Evolutionary conservation across 108 stramenopile species (phyloP), one percentile per base, ranked within the genome.

Genomic region (Nitzschia sp.): DNA sequence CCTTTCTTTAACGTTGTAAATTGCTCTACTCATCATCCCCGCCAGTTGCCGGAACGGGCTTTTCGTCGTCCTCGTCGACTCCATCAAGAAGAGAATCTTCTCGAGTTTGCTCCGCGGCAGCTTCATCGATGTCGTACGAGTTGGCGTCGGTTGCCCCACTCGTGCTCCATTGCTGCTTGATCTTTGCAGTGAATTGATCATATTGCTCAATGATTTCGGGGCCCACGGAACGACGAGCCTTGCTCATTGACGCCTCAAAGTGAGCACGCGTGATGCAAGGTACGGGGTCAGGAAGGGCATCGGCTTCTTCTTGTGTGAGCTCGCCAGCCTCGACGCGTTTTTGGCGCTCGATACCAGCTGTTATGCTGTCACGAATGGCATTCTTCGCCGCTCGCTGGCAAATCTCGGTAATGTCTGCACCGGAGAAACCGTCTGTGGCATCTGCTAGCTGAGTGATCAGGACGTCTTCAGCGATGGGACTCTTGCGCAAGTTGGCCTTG

Each of bases 351-450:
- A 91, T 91, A 38, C 82, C 96, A 0, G 88, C 91, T 5, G 82
- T 79, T 51, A 97, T 94, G 65, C 92, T 82, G 51, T 97, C 96
- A 46, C 95, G 88, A 66, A 98, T 94, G 28, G 96, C 95, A 76
- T 94, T 94, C 87, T 97, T 98, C 15, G 96, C 93, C 1, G 96
- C 95, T 45, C 94, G 86, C 68, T 96, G 95, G 69, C 97, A 97
- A 65, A 98, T 97, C 75, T 97, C 98, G 35, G 97, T 93, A 71
- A 98, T 95, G 75, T 98, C 98, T 6, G 98, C 96, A 33, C 98
- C 98, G 49, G 95, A 94, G 71, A 97, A 97, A 9, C 96, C 96
- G 28, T 96, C 94, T 8, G 95, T 96, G 3, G 86, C 88, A 32
- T 91, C 85, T 0, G 95, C 93, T 23, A 98, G 77, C 34, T 83